Evolutionary conservation across 192 early-diverging fungal genomes (phyloP), one percentile per base, ranked within the genome.

Genomic region (Coemansia sp.): DNA sequence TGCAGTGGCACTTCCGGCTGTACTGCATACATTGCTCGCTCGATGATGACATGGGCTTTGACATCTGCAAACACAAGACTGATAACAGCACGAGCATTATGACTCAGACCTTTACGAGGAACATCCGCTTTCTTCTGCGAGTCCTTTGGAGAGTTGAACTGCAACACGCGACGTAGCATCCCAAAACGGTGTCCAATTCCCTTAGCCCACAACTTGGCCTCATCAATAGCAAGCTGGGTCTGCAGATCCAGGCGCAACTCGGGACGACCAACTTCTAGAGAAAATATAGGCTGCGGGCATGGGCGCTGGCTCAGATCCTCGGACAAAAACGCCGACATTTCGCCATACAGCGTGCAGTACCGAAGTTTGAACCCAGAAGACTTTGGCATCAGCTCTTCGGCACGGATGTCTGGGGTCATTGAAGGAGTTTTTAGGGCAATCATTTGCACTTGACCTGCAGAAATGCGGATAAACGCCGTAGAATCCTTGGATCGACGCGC

Each of bases 271-370:
- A 82, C 22, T 13, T 82, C 72, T 13, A 82, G 15, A 15, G 60
- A 62, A 42, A 82, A 73, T 21, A 69, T 63, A 1, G 80, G 80
- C 56, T 82, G 74, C 15, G 80, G 80, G 41, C 72, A 66, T 16
- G 80, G 80, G 8, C 63, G 56, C 12, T 72, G 72, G 11, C 71
- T 63, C 63, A 82, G 61, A 18, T 82, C 80, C 45, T 82, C 80
- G 8, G 80, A 82, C 49, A 82, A 18, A 60, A 82, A 82, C 9
- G 80, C 80, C 5, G 75, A 82, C 80, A 82, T 82, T 12, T 82
- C 80, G n/a, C 75, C 75, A 16, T 71, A 71, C 16, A 82, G 26
- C 22, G 72, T 77, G 26, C 71, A 71, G 32, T 63, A 58, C n/a
- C 72, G 67, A 52, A 82, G 46, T 8, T 70, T 63, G 7, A 82